Conservation (phyloP, 768 basidiomycete genomes). For the Gymnopilus junonius region DNA sequence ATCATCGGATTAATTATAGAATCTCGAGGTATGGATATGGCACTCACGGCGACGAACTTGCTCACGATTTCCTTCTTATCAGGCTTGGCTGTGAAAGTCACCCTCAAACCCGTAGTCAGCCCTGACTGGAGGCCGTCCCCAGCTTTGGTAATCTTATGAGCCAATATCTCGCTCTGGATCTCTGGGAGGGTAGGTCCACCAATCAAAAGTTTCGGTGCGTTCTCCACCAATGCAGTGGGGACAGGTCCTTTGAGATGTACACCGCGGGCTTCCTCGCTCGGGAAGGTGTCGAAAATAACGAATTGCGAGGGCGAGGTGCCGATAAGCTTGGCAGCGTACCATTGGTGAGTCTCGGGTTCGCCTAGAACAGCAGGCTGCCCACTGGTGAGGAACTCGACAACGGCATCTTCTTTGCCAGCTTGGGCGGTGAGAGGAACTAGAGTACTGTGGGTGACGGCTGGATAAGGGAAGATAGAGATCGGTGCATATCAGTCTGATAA, state of each 20-base stretch:
- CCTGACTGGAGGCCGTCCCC: slow-evolving; percentile 27
- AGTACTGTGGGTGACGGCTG: slow-evolving; percentile 11
- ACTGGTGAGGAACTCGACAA: slow-evolving; percentile 33
- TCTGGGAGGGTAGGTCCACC: slow-evolving; percentile 30
- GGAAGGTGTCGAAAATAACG: slow-evolving; percentile 46
- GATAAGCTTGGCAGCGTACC: slow-evolving; percentile 37
- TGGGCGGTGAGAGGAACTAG: slow-evolving; percentile 13
- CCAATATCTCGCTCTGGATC: slow-evolving; percentile 28
- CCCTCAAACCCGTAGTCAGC: slow-evolving; percentile 34
- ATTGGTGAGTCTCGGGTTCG: slow-evolving; percentile 42
- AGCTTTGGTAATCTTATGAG: slow-evolving; percentile 30
- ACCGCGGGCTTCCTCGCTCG: slow-evolving; percentile 32
- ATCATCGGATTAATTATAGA: background rate
- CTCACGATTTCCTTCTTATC: slow-evolving; percentile 38
- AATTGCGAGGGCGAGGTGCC: slow-evolving; percentile 29
- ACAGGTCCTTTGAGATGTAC: slow-evolving; percentile 40
- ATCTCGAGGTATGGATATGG: background rate
- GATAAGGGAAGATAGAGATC: background rate
- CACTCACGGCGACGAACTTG: slow-evolving; percentile 39
- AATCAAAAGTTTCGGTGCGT: slow-evolving; percentile 33
- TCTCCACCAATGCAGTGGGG: slow-evolving; percentile 37
- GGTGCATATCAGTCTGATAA: background rate
- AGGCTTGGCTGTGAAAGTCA: slow-evolving; percentile 39
- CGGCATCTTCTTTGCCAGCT: slow-evolving; percentile 19
- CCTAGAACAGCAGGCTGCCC: slow-evolving; percentile 31